These are phyloP conservation scores for Cercospora zeina DNA, from an alignment of 2,329 filamentous ascomycete species.

Conservation along the genomic window DNA sequence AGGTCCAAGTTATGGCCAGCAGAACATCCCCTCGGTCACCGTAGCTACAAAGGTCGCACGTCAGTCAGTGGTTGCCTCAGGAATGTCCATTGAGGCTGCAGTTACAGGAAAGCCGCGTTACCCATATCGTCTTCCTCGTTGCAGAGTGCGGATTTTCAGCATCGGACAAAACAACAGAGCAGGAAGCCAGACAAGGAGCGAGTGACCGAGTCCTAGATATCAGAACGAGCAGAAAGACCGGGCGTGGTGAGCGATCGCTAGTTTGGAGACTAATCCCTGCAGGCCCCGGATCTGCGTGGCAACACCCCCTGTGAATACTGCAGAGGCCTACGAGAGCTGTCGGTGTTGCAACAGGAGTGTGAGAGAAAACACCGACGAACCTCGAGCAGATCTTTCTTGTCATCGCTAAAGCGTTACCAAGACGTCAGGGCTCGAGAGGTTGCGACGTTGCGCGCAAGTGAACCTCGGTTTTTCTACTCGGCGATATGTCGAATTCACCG, in stretches of 20 bases:
- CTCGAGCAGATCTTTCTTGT: background rate
- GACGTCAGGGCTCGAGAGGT: background rate
- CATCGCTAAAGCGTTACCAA: background rate
- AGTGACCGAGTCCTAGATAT: background rate
- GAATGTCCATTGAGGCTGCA: too few species aligned
- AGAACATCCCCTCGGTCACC: slow-evolving; percentile 14
- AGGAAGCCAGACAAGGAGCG: background rate
- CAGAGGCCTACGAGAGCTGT: background rate
- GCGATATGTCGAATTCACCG: background rate
- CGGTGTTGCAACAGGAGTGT: background rate
- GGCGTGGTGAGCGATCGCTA: background rate
- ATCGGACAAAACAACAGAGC: background rate
- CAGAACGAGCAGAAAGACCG: background rate
- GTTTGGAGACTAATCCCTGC: background rate
- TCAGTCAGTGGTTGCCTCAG: background rate
- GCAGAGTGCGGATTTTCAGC: background rate
- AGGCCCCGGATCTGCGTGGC: slow-evolving; percentile 1
- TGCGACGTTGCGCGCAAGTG: background rate
- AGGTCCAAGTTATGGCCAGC: slow-evolving; percentile 25
- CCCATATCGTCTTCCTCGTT: slow-evolving; percentile 2
- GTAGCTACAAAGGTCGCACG: slow-evolving; percentile 2
- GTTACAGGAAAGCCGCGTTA: slow-evolving; percentile 3
- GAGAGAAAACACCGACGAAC: background rate
- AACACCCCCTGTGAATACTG: background rate
- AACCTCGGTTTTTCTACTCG: background rate